phyloP scores from a whole-genome alignment of 176 grass and related monocot species.

The Puccinellia tenuiflora region DNA sequence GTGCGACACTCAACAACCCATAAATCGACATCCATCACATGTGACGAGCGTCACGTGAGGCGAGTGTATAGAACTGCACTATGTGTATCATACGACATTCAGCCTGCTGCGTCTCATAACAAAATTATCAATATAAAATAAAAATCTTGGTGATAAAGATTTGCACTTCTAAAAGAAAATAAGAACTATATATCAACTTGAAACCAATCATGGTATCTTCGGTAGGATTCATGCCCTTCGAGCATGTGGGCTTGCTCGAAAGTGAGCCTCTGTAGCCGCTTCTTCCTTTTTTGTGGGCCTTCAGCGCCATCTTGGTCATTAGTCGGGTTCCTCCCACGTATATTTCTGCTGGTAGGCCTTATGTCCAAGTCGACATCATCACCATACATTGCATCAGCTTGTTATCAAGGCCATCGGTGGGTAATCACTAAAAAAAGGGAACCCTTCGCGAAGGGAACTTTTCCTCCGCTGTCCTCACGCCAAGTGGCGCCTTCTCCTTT shows the following conservation, averaged over 20 bases:
- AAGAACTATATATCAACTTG: background rate
- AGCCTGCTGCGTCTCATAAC: too few relatives aligned
- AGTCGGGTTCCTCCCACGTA: background rate
- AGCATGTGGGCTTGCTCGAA: conserved; percentile 12
- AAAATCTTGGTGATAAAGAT: background rate
- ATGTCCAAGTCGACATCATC: background rate
- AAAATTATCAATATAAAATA: too few relatives aligned
- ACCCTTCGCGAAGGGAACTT: too few relatives aligned
- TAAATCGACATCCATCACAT: too few relatives aligned
- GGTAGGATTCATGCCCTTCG: conserved; percentile 29
- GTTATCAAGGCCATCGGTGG: too few relatives aligned
- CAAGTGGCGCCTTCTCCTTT: too few relatives aligned
- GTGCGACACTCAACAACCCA: too few relatives aligned
- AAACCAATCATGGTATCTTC: background rate
- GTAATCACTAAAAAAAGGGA: too few relatives aligned
- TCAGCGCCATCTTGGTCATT: background rate
- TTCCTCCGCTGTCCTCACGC: too few relatives aligned
- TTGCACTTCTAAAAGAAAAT: background rate
- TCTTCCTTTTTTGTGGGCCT: conserved; percentile 5
- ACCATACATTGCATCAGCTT: background rate
- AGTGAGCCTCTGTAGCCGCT: conserved; percentile 7
- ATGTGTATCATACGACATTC: too few relatives aligned
- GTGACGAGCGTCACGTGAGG: too few relatives aligned
- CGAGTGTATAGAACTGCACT: too few relatives aligned
- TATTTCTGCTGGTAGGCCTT: background rate